These are phyloP conservation scores for Limnomonas spitsbergensis DNA, from an alignment of 139 green algal genomes.

Conservation along the genomic window DNA sequence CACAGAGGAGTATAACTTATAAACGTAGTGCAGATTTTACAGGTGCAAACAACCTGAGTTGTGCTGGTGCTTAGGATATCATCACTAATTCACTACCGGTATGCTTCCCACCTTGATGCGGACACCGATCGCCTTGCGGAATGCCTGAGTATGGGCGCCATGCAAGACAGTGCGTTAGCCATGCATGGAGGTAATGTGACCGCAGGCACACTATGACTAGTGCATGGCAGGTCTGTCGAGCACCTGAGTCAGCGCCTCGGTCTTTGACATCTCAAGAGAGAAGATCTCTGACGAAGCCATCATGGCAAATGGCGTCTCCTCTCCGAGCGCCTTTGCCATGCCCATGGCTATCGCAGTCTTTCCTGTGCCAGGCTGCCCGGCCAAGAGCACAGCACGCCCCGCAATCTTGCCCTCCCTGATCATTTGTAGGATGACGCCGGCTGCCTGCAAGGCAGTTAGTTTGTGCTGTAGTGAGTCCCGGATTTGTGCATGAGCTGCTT, in stretches of 20 bases:
- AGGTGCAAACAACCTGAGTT: too few relatives aligned
- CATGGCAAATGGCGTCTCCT: slow-evolving; percentile 97
- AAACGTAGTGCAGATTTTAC: too few relatives aligned
- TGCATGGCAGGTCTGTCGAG: too few relatives aligned
- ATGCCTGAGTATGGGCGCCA: too few relatives aligned
- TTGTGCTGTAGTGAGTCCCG: too few relatives aligned
- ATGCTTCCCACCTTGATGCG: slow-evolving; percentile 14
- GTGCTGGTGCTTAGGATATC: too few relatives aligned
- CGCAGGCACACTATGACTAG: too few relatives aligned
- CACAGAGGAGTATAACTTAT: too few relatives aligned
- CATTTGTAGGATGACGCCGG: slow-evolving; percentile 93
- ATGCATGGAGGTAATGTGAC: too few relatives aligned
- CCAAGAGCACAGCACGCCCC: slow-evolving; percentile 89
- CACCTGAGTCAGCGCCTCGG: slow-evolving; percentile 94
- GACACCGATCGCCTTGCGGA: slow-evolving; percentile 91
- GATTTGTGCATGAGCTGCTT: too few relatives aligned
- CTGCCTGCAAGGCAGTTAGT: slow-evolving; percentile 66
- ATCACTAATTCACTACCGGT: too few relatives aligned
- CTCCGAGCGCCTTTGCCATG: slow-evolving; percentile 92
- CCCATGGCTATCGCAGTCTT: slow-evolving; percentile 98
- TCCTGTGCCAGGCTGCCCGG: slow-evolving; percentile 92
- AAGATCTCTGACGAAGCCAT: slow-evolving; percentile 97
- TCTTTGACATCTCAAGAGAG: slow-evolving; percentile 97
- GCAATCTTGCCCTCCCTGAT: slow-evolving; percentile 95
- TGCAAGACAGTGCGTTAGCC: too few relatives aligned